A percentile compares a stretch with the other conserved stretches of the same genome.
phyloP scores from a whole-genome alignment of 805 yeast genomes.

The Candida incommunis region DNA sequence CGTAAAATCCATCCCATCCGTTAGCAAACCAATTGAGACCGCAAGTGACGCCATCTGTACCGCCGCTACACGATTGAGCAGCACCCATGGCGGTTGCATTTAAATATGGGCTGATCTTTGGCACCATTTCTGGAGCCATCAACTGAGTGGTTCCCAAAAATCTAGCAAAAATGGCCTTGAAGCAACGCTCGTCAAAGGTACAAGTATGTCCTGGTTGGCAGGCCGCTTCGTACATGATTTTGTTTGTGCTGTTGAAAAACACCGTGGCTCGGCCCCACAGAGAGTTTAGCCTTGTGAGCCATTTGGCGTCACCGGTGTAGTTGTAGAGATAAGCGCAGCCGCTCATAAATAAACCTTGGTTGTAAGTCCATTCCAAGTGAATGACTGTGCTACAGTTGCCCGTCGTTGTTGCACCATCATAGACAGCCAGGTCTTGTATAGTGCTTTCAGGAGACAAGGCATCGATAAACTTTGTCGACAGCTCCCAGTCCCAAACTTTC shows the following conservation, averaged over 20 bases:
- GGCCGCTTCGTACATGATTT: constrained; percentile 66
- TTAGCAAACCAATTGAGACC: constrained; percentile 60
- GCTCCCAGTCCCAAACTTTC: constrained; percentile 70
- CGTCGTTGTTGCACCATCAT: constrained; percentile 24
- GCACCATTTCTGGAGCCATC: constrained; percentile 39
- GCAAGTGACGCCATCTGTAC: constrained; percentile 77
- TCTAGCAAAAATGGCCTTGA: constrained; percentile 71
- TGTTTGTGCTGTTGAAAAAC: constrained; percentile 33
- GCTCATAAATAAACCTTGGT: constrained; percentile 62
- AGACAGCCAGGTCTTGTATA: constrained; percentile 14
- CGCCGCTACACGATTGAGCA: constrained; percentile 75
- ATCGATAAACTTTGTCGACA: constrained; percentile 34
- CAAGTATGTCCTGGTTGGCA: constrained; percentile 54
- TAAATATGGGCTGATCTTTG: constrained; percentile 29
- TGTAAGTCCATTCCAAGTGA: constrained; percentile 68
- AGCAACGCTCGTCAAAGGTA: constrained; percentile 81
- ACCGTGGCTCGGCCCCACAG: constrained; percentile 34
- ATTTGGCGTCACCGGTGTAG: constrained; percentile 45
- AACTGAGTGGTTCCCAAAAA: constrained; percentile 62
- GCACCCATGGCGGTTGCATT: constrained; percentile 53
- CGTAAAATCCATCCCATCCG: constrained; percentile 62
- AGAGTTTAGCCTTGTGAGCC: constrained; percentile 49
- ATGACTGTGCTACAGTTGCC: constrained; percentile 50
- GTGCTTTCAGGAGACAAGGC: constrained; percentile 23
- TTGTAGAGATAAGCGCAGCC: constrained; percentile 77